Base-by-base conservation (phyloP, 73 alveolate species). In the Paramecium sonneborni region DNA sequence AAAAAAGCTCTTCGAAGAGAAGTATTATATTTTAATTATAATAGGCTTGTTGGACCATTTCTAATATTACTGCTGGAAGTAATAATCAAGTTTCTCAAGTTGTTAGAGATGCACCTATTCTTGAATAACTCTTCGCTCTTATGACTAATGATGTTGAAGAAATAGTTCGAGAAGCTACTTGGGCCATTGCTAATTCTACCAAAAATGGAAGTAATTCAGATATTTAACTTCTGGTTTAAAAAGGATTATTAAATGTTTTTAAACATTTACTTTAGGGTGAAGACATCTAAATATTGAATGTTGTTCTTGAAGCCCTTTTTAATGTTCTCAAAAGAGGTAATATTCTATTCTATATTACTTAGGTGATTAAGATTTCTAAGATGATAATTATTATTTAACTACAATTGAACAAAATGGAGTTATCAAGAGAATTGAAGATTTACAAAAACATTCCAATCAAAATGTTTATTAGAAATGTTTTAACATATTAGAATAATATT, bases 61-160 rank as follows among this genome's bases (percentile, higher is more conserved):
- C 98, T 3, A 98, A 98, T 85, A 96, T 98, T 38, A 96, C 99
- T 0, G 99, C 99, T 18, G 99, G 99, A 26, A 96, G 93, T 43
- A 93, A 92, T 39, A 88, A 39, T 23, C 97, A 98, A 88, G 96
- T 98, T 10, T 93, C 96, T 57, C 48, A 48, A 35, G 92, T 98
- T 70, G 89, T 98, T 2, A 92, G 86, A 23, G 92, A 93, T 41
- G 94, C 85, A 46, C 72, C 94, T 62, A 56, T 96, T 12, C 93
- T 87, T 2, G 85, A 95, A 89, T 92, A 93, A 46, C 86, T 96
- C 6, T 86, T 92, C 86, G 70, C 93, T 38, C 43, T 86, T 28
- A 92, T 94, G 92, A 62, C 93, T 9, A 92, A 69, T 58, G 99
- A 96, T 88, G 90, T 85, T 58, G 85, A 85, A 18, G 96, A 95